Percentiles rank a stretch among this genome's conserved stretches.
Conservation (phyloP, 1,284 basidiomycete species). For the Ustilago trichophora region DNA sequence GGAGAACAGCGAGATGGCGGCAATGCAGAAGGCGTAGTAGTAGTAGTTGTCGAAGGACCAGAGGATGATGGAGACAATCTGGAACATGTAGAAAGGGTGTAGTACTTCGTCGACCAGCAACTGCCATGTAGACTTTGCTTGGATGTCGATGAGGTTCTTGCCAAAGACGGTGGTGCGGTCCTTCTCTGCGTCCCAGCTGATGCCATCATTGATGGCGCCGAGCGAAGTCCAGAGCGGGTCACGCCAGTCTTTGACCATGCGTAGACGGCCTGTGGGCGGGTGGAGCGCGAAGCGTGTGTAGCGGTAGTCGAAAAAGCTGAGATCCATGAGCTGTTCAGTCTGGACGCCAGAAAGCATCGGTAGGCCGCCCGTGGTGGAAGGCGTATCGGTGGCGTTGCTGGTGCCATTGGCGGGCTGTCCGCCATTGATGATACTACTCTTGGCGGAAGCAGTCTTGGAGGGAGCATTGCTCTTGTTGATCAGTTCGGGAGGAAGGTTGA, state of each 20-base stretch:
- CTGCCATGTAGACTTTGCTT: conserved; percentile 25
- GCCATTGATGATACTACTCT: conserved; percentile 49
- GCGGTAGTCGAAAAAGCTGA: conserved; percentile 72
- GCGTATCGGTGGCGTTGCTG: conserved; percentile 6
- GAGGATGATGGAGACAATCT: conserved; percentile 42
- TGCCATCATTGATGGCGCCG: conserved; percentile 56
- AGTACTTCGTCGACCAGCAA: conserved; percentile 46
- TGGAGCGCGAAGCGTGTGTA: conserved; percentile 93
- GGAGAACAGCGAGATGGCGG: conserved; percentile 35
- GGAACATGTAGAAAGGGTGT: conserved; percentile 55
- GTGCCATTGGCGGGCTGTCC: conserved; percentile 4
- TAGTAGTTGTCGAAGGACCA: conserved; percentile 52
- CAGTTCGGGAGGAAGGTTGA: conserved; percentile 33
- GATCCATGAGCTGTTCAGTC: conserved; percentile 63
- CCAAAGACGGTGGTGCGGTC: conserved; percentile 65
- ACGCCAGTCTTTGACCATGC: conserved; percentile 87
- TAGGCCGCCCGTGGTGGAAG: conserved; percentile 8
- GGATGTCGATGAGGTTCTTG: conserved; percentile 36
- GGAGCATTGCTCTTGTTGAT: conserved; percentile 34
- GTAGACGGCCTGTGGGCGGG: conserved; percentile 82
- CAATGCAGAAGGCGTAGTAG: conserved; percentile 44
- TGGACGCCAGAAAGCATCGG: conserved; percentile 55
- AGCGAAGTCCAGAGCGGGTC: conserved; percentile 80
- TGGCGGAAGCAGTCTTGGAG: conserved; percentile 39
- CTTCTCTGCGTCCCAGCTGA: conserved; percentile 52